Base-by-base conservation (phyloP, 352 stramenopile species). In the Pythium dissimile region DNA sequence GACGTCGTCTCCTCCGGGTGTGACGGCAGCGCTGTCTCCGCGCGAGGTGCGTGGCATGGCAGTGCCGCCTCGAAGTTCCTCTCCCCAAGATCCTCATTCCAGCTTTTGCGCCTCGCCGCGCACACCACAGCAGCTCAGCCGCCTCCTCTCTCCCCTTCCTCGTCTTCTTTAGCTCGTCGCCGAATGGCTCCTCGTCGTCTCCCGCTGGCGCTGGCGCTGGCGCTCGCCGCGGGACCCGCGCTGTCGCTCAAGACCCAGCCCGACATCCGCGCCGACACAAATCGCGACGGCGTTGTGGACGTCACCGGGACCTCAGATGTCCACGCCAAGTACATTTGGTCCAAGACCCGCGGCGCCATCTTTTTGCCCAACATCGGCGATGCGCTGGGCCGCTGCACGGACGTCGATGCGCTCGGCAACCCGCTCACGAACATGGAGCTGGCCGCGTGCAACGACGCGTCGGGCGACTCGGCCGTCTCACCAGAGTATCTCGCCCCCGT, bases 341-440 rank as follows among this genome's bases (percentile, higher is more conserved):
- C 52, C 7, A 18, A 15, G 12, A 28, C 8, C 5, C 52, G 52
- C 39, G 52, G 52, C 9, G 52, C 52, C 0, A 59, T 59, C 28
- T 59, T 59, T n/a, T 41, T 59, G 12, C 52, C 52, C 8, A 59
- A 51, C 52, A 59, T 59, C 47, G 52, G 52, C 13, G 52, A 59
- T 15, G 42, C 41, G 1, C 12, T 37, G 10, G 15, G 23, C 6
- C 52, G 52, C 11, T 51, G 41, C 39, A 27, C 20, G 9, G 52
- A 49, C 21, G 41, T 59, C 31, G 52, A 59, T 42, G 41, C 39
- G 42, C 41, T 50, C 30, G 52, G 39, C 2, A 45, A 59, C 18
- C 39, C 39, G 5, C 52, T 59, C 26, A 59, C 16, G 23, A 59
- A 59, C 41, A 8, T 41, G 9, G 52, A 52, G 32, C 39, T 59